phyloP scores from a whole-genome alignment of 805 yeast genomes.

The Novakomyces olei region DNA sequence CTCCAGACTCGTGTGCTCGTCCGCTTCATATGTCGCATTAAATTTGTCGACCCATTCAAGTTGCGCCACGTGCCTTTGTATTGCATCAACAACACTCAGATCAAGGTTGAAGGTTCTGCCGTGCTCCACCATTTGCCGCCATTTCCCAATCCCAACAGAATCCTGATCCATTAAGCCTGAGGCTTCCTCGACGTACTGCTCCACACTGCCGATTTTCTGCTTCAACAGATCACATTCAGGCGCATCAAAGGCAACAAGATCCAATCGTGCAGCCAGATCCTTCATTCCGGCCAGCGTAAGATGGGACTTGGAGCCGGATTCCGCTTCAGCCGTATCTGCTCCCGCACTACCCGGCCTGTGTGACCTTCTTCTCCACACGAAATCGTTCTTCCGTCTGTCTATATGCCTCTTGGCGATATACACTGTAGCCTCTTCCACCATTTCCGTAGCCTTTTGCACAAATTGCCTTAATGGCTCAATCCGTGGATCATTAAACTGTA shows the following conservation, averaged over 20 bases:
- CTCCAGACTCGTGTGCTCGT: conserved; percentile 11
- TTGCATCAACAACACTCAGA: conserved; percentile 24
- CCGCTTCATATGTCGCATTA: conserved; percentile 11
- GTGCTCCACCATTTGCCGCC: conserved; percentile 29
- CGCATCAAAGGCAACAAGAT: conserved; percentile 29
- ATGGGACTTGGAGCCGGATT: too few relatives aligned
- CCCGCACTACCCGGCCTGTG: not conserved
- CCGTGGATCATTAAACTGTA: conserved; percentile 21
- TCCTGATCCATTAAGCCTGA: conserved; percentile 18
- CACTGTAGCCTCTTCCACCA: conserved; percentile 34
- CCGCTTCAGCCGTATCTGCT: not conserved
- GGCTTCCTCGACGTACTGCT: conserved; percentile 28
- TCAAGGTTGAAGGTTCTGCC: conserved; percentile 41
- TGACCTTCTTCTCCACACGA: not conserved
- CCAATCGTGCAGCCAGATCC: too few relatives aligned
- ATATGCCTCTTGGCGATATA: conserved; percentile 31
- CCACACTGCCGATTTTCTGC: conserved; percentile 31
- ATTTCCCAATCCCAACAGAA: conserved; percentile 21
- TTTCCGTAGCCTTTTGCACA: conserved; percentile 25
- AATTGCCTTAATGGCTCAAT: conserved; percentile 20
- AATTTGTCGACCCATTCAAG: conserved; percentile 20
- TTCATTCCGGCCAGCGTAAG: too few relatives aligned
- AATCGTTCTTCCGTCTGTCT: conserved; percentile 21
- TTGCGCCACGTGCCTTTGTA: conserved; percentile 20
- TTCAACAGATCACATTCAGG: conserved; percentile 39